Conservation (phyloP, 345 rosid species). For the Carallia pectinifolia region DNA sequence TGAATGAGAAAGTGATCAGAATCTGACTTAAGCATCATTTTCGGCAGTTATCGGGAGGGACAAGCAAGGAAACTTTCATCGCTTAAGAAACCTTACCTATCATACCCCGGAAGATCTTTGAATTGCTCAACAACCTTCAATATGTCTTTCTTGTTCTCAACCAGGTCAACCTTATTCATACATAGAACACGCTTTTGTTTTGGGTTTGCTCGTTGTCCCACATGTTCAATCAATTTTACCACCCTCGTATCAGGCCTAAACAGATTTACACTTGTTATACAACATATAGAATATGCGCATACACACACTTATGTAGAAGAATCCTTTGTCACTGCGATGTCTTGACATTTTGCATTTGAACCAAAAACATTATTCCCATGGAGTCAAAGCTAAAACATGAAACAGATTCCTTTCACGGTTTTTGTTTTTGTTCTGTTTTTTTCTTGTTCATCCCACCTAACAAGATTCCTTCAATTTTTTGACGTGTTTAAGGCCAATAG, state of each 20-base stretch:
- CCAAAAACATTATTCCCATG: too few species aligned
- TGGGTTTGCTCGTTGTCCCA: conserved; percentile 65
- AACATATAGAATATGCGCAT: not conserved
- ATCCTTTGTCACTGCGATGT: not conserved
- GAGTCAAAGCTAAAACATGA: too few species aligned
- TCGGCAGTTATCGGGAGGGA: conserved; percentile 1
- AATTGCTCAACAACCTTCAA: conserved; percentile 71
- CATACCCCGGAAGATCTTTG: conserved; percentile 76
- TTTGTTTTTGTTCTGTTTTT: too few species aligned
- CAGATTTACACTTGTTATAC: not conserved
- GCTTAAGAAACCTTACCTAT: conserved; percentile 47
- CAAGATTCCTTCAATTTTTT: too few species aligned
- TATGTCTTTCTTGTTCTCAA: conserved; percentile 75
- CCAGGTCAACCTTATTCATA: conserved; percentile 87
- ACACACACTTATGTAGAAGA: not conserved
- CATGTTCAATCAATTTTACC: conserved; percentile 52
- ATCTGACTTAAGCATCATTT: conserved; percentile 7
- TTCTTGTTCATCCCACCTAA: too few species aligned
- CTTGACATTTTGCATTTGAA: too few species aligned
- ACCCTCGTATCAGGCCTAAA: conserved; percentile 86
- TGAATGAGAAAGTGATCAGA: conserved; percentile 5
- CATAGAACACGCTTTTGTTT: conserved; percentile 80
- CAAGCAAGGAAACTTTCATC: not conserved
- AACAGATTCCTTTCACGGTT: too few species aligned
- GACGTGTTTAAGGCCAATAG: too few species aligned